A percentile compares a stretch with the other conserved stretches of the same genome.
Conservation (phyloP, 116 monocot genomes). For the Cymodocea nodosa region DNA sequence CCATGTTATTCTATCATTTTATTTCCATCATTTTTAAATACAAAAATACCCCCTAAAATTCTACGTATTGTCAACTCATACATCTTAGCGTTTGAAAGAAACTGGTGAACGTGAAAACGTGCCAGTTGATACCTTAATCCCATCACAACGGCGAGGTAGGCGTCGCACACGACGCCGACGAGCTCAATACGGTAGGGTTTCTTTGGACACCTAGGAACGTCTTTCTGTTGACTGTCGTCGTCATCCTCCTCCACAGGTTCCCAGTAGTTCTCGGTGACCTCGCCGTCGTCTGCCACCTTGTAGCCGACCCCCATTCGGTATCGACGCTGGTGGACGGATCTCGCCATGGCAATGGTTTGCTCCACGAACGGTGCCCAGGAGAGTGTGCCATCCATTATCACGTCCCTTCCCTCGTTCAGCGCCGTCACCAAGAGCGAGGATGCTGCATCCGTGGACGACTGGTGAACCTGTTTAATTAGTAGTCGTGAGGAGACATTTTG, state of each 20-base stretch:
- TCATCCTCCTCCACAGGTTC: constrained; percentile 43
- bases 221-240: background rate
- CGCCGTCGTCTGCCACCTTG: constrained; percentile 44
- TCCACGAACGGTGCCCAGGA: constrained; percentile 92
- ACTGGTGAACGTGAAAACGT: too few relatives aligned
- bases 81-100: too few relatives aligned
- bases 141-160: constrained; percentile 81
- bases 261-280: constrained; percentile 66
- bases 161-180: constrained; percentile 89
- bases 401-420: constrained; percentile 83
- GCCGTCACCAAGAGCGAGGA: constrained; percentile 92
- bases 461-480: constrained; percentile 62
- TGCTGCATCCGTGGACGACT: constrained; percentile 86
- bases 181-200: constrained; percentile 95
- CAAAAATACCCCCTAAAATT: too few relatives aligned
- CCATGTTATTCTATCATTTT: too few relatives aligned
- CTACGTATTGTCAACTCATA: too few relatives aligned
- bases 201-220: constrained; percentile 4
- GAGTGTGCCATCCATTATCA: constrained; percentile 96
- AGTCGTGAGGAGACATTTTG: too few relatives aligned
- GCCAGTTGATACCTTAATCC: constrained; percentile 51
- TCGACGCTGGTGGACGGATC: constrained; percentile 52
- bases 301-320: constrained; percentile 92
- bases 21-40: too few relatives aligned
- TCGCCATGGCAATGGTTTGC: constrained; percentile 83